A percentile compares a stretch with the other conserved stretches of the same genome.
Evolutionary conservation across 1,284 basidiomycete species (phyloP).

Genomic region (Leucocoprinus gongylophorus): DNA sequence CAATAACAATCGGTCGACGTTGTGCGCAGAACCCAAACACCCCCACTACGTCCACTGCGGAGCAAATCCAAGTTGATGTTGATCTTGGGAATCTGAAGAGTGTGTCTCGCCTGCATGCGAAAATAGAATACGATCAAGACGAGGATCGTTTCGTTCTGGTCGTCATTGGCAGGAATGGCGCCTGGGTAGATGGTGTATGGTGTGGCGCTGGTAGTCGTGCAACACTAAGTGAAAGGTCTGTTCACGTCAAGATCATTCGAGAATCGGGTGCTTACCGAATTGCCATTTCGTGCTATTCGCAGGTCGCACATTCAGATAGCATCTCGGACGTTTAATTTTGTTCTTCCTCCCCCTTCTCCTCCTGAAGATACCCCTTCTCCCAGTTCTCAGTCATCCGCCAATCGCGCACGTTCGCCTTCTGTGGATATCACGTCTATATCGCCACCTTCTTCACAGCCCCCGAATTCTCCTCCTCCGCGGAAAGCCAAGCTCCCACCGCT

Average conservation of each 20-base stretch:
- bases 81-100: slow-evolving; percentile 97
- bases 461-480: slow-evolving; percentile 59
- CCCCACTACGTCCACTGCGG: slow-evolving; percentile 62
- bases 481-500: slow-evolving; percentile 33
- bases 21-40: slow-evolving; percentile 45
- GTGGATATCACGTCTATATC: slow-evolving; percentile 76
- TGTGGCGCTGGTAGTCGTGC: slow-evolving; percentile 83
- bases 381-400: slow-evolving; percentile 57
- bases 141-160: slow-evolving; percentile 86
- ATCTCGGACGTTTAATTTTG: slow-evolving; percentile 95
- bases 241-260: slow-evolving; percentile 15
- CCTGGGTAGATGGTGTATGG: slow-evolving; percentile 97
- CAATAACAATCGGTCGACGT: slow-evolving; percentile 72
- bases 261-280: slow-evolving; percentile 14
- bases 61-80: slow-evolving; percentile 71
- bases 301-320: slow-evolving; percentile 99
- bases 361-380: slow-evolving; percentile 73
- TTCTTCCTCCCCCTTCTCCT: slow-evolving; percentile 72
- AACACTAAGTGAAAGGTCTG: slow-evolving; percentile 74
- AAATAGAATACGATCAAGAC: slow-evolving; percentile 86
- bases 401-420: slow-evolving; percentile 59
- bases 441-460: slow-evolving; percentile 71
- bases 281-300: slow-evolving; percentile 16
- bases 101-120: slow-evolving; percentile 92
- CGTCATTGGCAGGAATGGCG: slow-evolving; percentile 93